Evolutionary conservation across 148 eudicot species (phyloP).

Genomic region (Chenopodium album): DNA sequence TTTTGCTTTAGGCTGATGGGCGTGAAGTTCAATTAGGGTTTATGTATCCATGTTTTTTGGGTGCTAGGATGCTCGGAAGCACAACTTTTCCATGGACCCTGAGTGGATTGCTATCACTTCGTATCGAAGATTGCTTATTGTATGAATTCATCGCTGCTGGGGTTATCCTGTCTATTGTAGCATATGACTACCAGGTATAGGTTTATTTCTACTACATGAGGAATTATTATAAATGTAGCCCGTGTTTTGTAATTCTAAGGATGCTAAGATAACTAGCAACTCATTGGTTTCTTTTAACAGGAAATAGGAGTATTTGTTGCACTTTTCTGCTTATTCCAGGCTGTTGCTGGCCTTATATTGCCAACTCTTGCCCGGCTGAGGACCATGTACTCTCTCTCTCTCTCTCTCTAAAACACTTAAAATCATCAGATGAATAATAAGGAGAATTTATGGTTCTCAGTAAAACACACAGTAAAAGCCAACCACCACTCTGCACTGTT

Average conservation of each 20-base stretch:
- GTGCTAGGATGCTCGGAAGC: slow-evolving; percentile 95
- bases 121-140: slow-evolving; percentile 71
- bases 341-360: slow-evolving; percentile 64
- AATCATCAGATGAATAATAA: no score
- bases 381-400: slow-evolving; percentile 53
- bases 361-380: slow-evolving; percentile 91
- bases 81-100: slow-evolving; percentile 76
- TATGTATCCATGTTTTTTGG: slow-evolving; percentile 88
- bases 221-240: not conserved
- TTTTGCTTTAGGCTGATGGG: slow-evolving; percentile 78
- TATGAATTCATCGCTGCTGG: slow-evolving; percentile 60
- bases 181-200: slow-evolving; percentile 91
- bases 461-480: no score
- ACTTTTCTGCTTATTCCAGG: slow-evolving; percentile 76
- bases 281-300: slow-evolving; percentile 36
- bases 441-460: no score
- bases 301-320: slow-evolving; percentile 73
- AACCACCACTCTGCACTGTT: no score
- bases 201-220: slow-evolving; percentile 2
- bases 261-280: not conserved
- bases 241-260: slow-evolving; percentile 1
- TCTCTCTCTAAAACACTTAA: no score
- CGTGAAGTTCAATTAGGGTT: slow-evolving; percentile 79
- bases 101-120: slow-evolving; percentile 54
- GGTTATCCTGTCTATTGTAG: slow-evolving; percentile 55